Percentiles rank a stretch among this genome's conserved stretches.
Conservation (phyloP, 75 land plant species). For the Azolla pinnata region DNA sequence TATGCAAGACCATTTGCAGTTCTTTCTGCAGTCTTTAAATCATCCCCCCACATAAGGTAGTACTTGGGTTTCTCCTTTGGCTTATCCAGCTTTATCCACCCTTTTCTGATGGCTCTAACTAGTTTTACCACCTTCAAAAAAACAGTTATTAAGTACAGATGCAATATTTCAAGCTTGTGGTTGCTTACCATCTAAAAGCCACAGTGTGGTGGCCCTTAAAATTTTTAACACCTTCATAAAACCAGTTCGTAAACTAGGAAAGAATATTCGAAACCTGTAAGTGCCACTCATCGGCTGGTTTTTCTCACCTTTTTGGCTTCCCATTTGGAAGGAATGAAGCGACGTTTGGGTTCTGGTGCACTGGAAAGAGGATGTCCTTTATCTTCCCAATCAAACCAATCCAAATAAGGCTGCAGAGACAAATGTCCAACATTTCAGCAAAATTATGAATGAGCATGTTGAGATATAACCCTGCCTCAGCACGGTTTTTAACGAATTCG, state of each 20-base stretch:
- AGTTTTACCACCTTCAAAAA: constrained; percentile 52
- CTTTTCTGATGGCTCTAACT: constrained; percentile 70
- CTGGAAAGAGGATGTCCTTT: constrained; percentile 75
- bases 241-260: too few species aligned
- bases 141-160: constrained; percentile 1
- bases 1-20: constrained; percentile 52
- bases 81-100: constrained; percentile 71
- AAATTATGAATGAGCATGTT: background rate
- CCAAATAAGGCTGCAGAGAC: constrained; percentile 75
- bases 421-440: constrained; percentile 1
- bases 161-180: too few species aligned
- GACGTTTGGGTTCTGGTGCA: constrained; percentile 97
- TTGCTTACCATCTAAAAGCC: too few species aligned
- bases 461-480: too few species aligned
- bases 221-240: too few species aligned
- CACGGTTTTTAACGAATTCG: too few species aligned
- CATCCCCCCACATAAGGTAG: constrained; percentile 91
- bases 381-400: constrained; percentile 87
- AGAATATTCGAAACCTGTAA: too few species aligned
- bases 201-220: too few species aligned
- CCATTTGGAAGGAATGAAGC: constrained; percentile 97
- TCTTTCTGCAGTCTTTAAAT: constrained; percentile 50
- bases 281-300: too few species aligned
- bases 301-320: constrained; percentile 93
- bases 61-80: constrained; percentile 59